Base-by-base conservation (phyloP, 1,139 yeast species). In the Yamadazyma sp. region DNA sequence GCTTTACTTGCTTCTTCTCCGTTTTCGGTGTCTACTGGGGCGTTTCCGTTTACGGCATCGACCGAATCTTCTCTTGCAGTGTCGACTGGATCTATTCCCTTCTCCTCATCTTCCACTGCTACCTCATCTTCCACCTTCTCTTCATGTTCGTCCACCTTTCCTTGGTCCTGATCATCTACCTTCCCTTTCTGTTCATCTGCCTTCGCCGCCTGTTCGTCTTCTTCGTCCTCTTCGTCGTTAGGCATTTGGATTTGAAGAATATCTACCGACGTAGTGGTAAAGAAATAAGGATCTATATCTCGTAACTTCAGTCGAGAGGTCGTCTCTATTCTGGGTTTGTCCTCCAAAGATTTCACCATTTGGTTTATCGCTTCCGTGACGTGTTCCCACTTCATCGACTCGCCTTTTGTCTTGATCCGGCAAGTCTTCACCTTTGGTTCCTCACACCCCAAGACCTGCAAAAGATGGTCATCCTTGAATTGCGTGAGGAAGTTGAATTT, bases 251-350 rank as follows among this genome's bases (percentile, higher is more conserved):
- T 25, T 5, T 36, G 31, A 18, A 44, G 31, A 8, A 62, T 57
- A 40, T 79, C 83, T 3, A 78, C 58, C 0, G 82, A 73, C 7
- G 59, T 62, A 28, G 73, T 76, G 0, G 77, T 64, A 22, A 78
- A 62, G 16, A 64, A 53, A 48, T 83, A 81, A 0, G 77, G 74
- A 46, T 83, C 87, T 26, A 64, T 50, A 32, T 58, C 50, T 45
- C 62, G 70, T 8, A 64, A 44, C 38, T 64, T 69, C 8, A 66
- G 63, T 39, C 65, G 66, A 10, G 68, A 54, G 1, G 62, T 46
- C 4, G 62, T 68, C 40, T 63, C 69, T 1, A 62, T 42, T 37
- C 64, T 61, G 2, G 56, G 54, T 26, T 69, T 57, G 49, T 64
- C 62, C 44, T 64, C 66, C 10, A 50, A 35, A 1, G 54, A 50